These are phyloP conservation scores for Penicillium sp. DNA, from an alignment of 2,329 filamentous ascomycete species.

Conservation along the genomic window DNA sequence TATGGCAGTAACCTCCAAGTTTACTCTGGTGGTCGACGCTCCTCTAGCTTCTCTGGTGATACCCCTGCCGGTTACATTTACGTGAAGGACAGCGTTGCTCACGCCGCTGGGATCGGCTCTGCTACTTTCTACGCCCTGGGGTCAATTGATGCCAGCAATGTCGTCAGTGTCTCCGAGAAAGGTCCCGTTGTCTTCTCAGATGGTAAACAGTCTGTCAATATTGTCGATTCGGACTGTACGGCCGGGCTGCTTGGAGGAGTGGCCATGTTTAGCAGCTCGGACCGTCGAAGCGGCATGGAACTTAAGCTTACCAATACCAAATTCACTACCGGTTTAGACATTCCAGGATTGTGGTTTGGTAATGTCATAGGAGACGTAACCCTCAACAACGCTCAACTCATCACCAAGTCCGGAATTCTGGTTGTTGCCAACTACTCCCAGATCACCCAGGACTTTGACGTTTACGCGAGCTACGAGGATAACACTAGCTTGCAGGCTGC, in stretches of 20 bases:
- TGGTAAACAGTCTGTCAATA: slow-evolving; percentile 17
- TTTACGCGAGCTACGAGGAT: slow-evolving; percentile 35
- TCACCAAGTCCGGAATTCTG: slow-evolving; percentile 20
- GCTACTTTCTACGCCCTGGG: slow-evolving; percentile 39
- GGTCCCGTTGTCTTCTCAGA: slow-evolving; percentile 32
- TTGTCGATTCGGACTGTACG: slow-evolving; percentile 23
- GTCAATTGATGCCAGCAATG: slow-evolving; percentile 29
- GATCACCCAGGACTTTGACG: slow-evolving; percentile 31
- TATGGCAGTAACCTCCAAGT: slow-evolving; percentile 26
- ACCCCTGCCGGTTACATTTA: slow-evolving; percentile 33
- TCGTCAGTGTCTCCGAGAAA: slow-evolving; percentile 28
- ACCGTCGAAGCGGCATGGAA: slow-evolving; percentile 22
- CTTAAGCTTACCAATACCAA: slow-evolving; percentile 28
- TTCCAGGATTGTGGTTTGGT: slow-evolving; percentile 38
- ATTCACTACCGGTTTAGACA: slow-evolving; percentile 23
- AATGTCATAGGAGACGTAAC: slow-evolving; percentile 28
- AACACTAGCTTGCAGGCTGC: slow-evolving; percentile 32
- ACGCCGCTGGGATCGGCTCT: slow-evolving; percentile 35
- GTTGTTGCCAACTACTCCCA: slow-evolving; percentile 11
- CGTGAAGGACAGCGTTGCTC: slow-evolving; percentile 33
- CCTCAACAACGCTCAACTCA: slow-evolving; percentile 15
- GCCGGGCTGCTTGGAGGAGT: slow-evolving; percentile 36
- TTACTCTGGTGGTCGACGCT: slow-evolving; percentile 37
- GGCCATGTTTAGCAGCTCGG: slow-evolving; percentile 25
- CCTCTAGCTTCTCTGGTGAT: slow-evolving; percentile 39